Percentiles rank a stretch among this genome's conserved stretches.
These are phyloP conservation scores for Aurinia saxatilis DNA, from an alignment of 345 rosid species.

Conservation along the genomic window DNA sequence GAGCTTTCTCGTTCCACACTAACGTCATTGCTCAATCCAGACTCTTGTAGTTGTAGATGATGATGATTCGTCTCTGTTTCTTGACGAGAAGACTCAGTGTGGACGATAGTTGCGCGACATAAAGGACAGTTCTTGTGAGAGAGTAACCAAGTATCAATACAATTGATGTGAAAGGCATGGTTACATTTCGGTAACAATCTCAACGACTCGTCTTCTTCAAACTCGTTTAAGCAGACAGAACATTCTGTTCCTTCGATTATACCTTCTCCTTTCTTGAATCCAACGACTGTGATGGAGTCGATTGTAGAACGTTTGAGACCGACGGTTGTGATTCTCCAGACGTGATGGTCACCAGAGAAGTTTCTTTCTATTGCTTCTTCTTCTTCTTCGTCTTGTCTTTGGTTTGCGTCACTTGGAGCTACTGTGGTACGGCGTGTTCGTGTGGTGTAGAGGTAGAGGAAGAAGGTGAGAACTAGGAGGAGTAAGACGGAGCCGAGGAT, in stretches of 20 bases:
- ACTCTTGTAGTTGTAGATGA: background rate
- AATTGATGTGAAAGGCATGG: constrained; percentile 71
- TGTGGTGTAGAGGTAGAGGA: constrained; percentile 8
- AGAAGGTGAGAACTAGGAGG: constrained; percentile 13
- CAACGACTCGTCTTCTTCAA: constrained; percentile 52
- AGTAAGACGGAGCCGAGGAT: constrained; percentile 22
- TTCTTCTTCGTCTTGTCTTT: constrained; percentile 18
- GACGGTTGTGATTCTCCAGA: constrained; percentile 54
- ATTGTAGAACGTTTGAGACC: constrained; percentile 61
- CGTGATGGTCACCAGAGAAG: constrained; percentile 34
- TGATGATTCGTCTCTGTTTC: constrained; percentile 5
- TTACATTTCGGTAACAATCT: constrained; percentile 74
- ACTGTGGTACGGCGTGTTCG: background rate
- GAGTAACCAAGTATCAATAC: constrained; percentile 78
- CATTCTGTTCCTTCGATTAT: constrained; percentile 69
- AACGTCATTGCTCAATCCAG: constrained; percentile 12
- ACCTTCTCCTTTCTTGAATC: constrained; percentile 43
- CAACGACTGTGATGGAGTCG: constrained; percentile 49
- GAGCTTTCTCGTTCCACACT: constrained; percentile 7
- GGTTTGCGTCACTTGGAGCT: background rate
- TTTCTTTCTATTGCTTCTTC: constrained; percentile 10
- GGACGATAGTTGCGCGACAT: constrained; percentile 61
- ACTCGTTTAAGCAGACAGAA: constrained; percentile 78
- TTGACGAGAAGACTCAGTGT: background rate
- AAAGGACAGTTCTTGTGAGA: constrained; percentile 79